These are phyloP conservation scores for Rhodomyrtus psidioides DNA, from an alignment of 441 rosid species.

Conservation along the genomic window DNA sequence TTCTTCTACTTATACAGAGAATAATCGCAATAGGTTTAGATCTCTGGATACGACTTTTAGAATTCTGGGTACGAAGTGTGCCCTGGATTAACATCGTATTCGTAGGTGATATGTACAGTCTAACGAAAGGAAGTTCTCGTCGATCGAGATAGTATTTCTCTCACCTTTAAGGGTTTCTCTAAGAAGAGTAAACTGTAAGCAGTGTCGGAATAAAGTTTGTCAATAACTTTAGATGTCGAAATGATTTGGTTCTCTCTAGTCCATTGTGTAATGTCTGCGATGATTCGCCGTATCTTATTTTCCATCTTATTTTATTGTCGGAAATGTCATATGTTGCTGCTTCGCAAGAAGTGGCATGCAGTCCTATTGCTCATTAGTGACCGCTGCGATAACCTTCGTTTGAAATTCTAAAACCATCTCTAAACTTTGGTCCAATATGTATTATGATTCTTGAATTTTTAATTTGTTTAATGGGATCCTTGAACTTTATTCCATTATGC, in stretches of 20 bases:
- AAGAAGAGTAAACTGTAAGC: not conserved
- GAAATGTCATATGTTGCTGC: not conserved
- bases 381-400: not conserved
- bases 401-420: not conserved
- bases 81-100: not conserved
- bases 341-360: not conserved
- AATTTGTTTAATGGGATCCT: no score
- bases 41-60: no score
- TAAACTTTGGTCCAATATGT: no score
- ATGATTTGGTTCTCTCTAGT: not conserved
- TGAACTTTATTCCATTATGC: no score
- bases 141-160: not conserved
- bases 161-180: not conserved
- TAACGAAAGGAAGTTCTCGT: not conserved
- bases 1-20: not conserved
- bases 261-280: not conserved
- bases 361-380: not conserved
- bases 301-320: not conserved
- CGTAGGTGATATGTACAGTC: no score
- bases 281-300: not conserved
- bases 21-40: fast-evolving
- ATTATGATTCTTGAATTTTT: no score
- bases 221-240: not conserved
- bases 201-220: not conserved
- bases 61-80: fast-evolving